These are phyloP conservation scores for Cercophora newfieldiana DNA, from an alignment of 495 filamentous ascomycete genomes.

Conservation along the genomic window DNA sequence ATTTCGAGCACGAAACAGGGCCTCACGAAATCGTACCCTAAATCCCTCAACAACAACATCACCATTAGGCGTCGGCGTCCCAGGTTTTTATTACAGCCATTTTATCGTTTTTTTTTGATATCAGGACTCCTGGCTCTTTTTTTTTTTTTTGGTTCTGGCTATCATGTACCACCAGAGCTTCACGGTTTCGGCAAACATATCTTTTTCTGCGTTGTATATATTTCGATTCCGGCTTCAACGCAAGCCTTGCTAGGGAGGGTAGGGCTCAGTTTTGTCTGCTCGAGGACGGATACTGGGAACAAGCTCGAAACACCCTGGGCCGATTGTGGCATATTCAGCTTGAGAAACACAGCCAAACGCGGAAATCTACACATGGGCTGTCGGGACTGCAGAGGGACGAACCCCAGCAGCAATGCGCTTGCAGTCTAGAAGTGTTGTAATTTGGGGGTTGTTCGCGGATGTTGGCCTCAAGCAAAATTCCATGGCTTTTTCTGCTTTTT, in stretches of 20 bases:
- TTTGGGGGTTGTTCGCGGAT: background rate
- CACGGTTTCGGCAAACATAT: background rate
- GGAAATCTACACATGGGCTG: background rate
- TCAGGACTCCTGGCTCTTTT: background rate
- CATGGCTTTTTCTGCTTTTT: background rate
- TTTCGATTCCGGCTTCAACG: constrained; percentile 13
- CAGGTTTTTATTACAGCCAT: background rate
- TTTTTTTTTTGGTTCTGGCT: background rate
- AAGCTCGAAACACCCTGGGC: background rate
- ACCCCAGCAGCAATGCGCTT: background rate
- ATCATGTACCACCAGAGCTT: background rate
- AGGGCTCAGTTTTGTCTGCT: background rate
- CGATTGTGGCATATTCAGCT: background rate
- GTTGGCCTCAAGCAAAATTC: background rate
- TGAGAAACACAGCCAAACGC: background rate
- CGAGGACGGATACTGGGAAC: background rate
- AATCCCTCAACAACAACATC: constrained; percentile 4
- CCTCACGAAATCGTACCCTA: no score
- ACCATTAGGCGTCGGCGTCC: background rate
- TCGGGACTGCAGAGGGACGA: background rate
- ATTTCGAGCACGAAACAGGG: no score
- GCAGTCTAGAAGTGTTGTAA: background rate
- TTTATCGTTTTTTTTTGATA: background rate
- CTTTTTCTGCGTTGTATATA: constrained; percentile 17
- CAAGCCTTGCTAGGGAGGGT: constrained; percentile 4